These are phyloP conservation scores for Larix kaempferi DNA, from an alignment of 75 land plant genomes.

Conservation along the genomic window DNA sequence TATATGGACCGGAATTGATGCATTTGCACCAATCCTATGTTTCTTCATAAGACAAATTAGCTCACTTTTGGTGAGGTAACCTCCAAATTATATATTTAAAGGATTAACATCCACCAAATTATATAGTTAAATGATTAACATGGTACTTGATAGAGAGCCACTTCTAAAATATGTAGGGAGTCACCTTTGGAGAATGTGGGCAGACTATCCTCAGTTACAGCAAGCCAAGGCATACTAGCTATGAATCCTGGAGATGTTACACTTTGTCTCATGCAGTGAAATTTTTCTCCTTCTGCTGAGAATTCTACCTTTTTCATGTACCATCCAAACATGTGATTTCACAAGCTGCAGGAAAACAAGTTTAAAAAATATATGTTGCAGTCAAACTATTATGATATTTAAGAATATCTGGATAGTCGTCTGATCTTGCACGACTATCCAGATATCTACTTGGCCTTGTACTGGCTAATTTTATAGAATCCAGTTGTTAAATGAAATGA, in stretches of 20 bases:
- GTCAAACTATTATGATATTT: not conserved
- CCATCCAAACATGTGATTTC: not conserved
- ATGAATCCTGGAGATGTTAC: conserved; percentile 79
- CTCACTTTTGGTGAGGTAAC: conserved; percentile 95
- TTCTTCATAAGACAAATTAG: conserved; percentile 95
- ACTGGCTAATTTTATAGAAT: too few relatives aligned
- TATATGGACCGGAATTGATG: conserved; percentile 95
- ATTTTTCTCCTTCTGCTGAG: conserved; percentile 65
- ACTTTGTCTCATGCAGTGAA: conserved; percentile 59
- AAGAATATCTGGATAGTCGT: too few relatives aligned
- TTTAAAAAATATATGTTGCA: not conserved
- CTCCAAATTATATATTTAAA: not conserved
- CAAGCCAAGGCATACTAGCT: conserved; percentile 94
- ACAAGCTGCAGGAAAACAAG: not conserved
- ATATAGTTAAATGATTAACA: conserved; percentile 1
- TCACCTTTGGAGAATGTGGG: conserved; percentile 66
- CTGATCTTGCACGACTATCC: too few relatives aligned
- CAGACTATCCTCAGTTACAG: conserved; percentile 73
- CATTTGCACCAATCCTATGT: conserved; percentile 97
- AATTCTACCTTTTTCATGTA: conserved; percentile 78
- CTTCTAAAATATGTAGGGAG: conserved; percentile 49
- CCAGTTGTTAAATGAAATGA: too few relatives aligned
- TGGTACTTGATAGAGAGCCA: conserved; percentile 79
- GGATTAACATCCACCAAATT: not conserved
- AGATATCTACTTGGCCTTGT: too few relatives aligned